Evolutionary conservation across 1,284 basidiomycete genomes (phyloP).

Genomic region (Fomitopsis pinicola): DNA sequence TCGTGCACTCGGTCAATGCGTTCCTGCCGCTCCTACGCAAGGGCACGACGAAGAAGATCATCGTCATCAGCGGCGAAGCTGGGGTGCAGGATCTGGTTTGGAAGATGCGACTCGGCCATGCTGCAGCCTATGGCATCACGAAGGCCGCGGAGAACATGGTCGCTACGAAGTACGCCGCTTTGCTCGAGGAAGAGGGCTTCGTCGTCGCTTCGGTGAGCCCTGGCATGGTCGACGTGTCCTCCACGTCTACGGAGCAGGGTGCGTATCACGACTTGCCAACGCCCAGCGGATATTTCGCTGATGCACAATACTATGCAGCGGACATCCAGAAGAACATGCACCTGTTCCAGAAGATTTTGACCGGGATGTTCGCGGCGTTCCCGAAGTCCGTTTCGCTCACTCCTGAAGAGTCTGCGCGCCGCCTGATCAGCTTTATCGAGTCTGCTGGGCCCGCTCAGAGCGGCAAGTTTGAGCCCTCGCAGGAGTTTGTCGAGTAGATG

Average conservation of each 20-base stretch:
- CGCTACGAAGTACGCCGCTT: slow-evolving; percentile 33
- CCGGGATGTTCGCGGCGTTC: no score
- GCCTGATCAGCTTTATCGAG: no score
- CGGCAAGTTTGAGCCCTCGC: no score
- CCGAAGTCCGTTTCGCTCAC: no score
- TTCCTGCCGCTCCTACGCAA: slow-evolving; percentile 34
- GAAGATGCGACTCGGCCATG: slow-evolving; percentile 4
- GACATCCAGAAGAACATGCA: no score
- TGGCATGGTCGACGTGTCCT: slow-evolving; percentile 28
- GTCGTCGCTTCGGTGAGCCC: slow-evolving; percentile 33
- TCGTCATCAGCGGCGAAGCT: slow-evolving; percentile 28
- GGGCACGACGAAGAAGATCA: slow-evolving; percentile 32
- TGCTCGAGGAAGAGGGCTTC: slow-evolving; percentile 31
- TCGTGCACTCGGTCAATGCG: slow-evolving; percentile 31
- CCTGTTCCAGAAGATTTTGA: no score
- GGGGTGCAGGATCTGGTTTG: slow-evolving; percentile 27
- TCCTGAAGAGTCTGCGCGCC: no score
- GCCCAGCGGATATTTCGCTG: background rate
- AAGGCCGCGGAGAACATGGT: slow-evolving; percentile 37
- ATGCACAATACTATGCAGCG: no score
- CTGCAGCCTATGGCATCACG: slow-evolving; percentile 29
- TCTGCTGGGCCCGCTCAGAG: no score
- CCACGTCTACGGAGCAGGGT: background rate
- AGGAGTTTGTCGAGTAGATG: no score
- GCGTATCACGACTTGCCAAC: background rate